Base-by-base conservation (phyloP, 345 rosid genomes). In the Gossypium rotundifolium region DNA sequence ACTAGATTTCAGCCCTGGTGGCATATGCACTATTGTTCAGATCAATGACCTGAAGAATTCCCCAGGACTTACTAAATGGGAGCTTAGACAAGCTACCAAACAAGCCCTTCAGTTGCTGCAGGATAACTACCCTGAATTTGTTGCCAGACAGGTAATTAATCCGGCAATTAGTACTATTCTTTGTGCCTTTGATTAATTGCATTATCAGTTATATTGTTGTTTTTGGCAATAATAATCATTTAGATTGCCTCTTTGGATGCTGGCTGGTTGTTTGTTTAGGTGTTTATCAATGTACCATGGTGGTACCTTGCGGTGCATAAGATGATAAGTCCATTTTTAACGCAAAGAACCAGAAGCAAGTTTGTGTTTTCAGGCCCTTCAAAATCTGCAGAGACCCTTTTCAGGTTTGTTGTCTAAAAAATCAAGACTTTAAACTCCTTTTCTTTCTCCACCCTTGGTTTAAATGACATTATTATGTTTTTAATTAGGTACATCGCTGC, bases 281-380 rank as follows among this genome's bases (percentile, higher is more conserved):
- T 94, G 77, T 90, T 92, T 78, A 87, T 94, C 81, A 94, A 94
- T 80, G 98, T 94, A 2, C 97, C 98, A 5, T 94, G 98, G 98
- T 94, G 98, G 98, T 91, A 94, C 81, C 81, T 94, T 61, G 96
- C 97, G 1, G 89, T 87, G 77, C 82, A 94, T 75, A 85, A 82
- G 18, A 60, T 60, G 64, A 60, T 27, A 1, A 60, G 9, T 60
- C 64, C 64, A 60, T 60, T 60, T 60, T 60, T 93, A 83, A 92
- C 98, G 1, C 97, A 91, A 55, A 92, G 97, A 84, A 92, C 97
- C 10, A 92, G 86, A 79, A 92, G 95, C 86, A 94, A 94, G 85
- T 90, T 92, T 82, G 93, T 94, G 11, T 90, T 92, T 78, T 90
- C 95, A 9, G 85, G 97, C 60, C 97, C 97, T 65, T 81, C 97